Conservation (phyloP, 352 stramenopile species). For the Globisporangium nagaii region DNA sequence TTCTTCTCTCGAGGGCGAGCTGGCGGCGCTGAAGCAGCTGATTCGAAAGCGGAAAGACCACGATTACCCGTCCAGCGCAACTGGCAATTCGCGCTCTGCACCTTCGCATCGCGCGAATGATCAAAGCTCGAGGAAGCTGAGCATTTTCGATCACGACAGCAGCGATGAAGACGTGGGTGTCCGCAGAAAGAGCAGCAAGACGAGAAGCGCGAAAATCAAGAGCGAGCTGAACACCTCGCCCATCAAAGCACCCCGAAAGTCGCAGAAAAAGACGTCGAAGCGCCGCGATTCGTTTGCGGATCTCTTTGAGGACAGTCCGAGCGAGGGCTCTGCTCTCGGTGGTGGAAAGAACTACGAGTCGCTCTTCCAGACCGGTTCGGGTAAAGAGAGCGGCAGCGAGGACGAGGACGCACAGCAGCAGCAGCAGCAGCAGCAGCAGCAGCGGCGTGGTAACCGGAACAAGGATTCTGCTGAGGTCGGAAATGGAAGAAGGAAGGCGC, state of each 20-base stretch:
- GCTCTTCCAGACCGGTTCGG: constrained; percentile 33
- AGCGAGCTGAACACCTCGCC: background rate
- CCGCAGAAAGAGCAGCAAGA: constrained; percentile 13
- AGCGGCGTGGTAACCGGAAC: background rate
- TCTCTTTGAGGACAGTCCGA: constrained; percentile 58
- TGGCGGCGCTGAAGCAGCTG: constrained; percentile 62
- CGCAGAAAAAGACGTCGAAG: constrained; percentile 9
- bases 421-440: constrained; percentile 3
- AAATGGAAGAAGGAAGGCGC: background rate
- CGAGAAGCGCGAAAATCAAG: constrained; percentile 14
- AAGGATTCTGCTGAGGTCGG: background rate
- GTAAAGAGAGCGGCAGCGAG: background rate
- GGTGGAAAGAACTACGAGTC: constrained; percentile 44
- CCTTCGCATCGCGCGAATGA: background rate
- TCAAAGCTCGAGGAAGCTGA: constrained; percentile 37
- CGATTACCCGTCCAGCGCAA: constrained; percentile 2
- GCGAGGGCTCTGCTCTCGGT: constrained; percentile 16
- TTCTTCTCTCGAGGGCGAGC: constrained; percentile 56
- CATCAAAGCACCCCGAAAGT: background rate
- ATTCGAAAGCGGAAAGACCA: constrained; percentile 46
- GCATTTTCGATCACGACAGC: constrained; percentile 66
- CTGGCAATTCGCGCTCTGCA: background rate
- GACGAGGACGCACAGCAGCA: constrained; percentile 18
- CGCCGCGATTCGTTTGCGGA: constrained; percentile 69
- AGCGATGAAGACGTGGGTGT: constrained; percentile 32